These are phyloP conservation scores for Hura crepitans DNA, from an alignment of 441 rosid species.

Conservation along the genomic window DNA sequence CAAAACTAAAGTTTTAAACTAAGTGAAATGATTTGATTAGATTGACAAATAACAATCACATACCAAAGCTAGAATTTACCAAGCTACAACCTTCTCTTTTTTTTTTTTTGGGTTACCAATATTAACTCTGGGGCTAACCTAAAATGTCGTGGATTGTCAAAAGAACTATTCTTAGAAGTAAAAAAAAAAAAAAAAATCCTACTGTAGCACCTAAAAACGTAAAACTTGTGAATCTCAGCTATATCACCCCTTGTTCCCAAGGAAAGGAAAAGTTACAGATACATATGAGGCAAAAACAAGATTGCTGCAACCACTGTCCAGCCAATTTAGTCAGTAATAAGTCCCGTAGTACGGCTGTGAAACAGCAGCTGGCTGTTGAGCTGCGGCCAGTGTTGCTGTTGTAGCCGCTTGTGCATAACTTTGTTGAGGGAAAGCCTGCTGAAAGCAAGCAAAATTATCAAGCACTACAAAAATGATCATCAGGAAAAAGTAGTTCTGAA, in stretches of 20 bases:
- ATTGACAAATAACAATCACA: not conserved
- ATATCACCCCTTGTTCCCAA: conserved; percentile 4
- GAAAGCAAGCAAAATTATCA: conserved; percentile 13
- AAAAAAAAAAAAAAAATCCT: not conserved
- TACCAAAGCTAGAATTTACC: not conserved
- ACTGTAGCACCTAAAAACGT: conserved; percentile 10
- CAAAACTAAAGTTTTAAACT: no score
- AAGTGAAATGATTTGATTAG: not conserved
- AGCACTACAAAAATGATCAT: not conserved
- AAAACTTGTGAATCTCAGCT: conserved; percentile 9
- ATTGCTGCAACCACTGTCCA: not conserved
- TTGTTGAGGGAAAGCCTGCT: conserved; percentile 68
- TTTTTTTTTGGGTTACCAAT: not conserved
- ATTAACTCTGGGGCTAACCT: not conserved
- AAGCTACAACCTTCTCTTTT: not conserved
- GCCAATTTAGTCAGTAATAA: conserved; percentile 42
- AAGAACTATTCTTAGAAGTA: not conserved
- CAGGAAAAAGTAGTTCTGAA: no score
- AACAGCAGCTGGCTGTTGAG: conserved; percentile 57
- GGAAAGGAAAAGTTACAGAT: not conserved
- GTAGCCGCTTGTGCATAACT: conserved; percentile 65
- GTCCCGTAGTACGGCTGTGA: conserved; percentile 76
- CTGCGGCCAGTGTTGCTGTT: conserved; percentile 49
- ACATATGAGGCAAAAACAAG: not conserved
- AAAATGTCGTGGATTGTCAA: not conserved